Evolutionary conservation across 305 asterid genomes (phyloP), one percentile per base, ranked within the genome.

Genomic region (Solanum hybrid): DNA sequence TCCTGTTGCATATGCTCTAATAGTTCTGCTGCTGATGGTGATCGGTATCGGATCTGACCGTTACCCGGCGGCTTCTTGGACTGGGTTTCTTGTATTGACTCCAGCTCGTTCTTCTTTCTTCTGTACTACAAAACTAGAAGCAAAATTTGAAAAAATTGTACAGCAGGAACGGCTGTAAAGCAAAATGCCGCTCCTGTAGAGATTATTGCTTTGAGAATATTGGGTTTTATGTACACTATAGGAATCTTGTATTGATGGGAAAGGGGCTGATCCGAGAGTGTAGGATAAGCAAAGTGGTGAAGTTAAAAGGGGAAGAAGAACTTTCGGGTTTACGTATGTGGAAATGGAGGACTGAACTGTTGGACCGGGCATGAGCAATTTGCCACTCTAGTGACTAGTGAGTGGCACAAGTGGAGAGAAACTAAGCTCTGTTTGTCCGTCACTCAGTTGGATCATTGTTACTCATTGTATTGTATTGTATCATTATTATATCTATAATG

Each of bases 31-130:
- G 98, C 98, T 26, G 98, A 96, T 17, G 98, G 98, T 84, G 98
- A 96, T 91, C 98, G 97, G 86, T 93, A 94, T 68, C 97, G 97
- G 93, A 96, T 95, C 95, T 94, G 98, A 89, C 97, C 97, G 97
- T 93, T 95, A 89, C 96, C 97, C 89, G 94, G 94, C 12, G 95
- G 93, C 90, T 96, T 93, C 94, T 93, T 89, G 75, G 97, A 77
- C 94, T 93, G 98, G 33, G 95, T 90, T 70, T 95, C 98, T 92
- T 93, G 95, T 89, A 89, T 89, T 68, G 94, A 92, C 95, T 96
- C 98, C 98, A 96, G 98, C 93, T 94, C 96, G 77, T 24, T 70
- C 77, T 93, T 89, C 95, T 89, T 78, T 27, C 12, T 90, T 77
- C 7, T 88, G 15, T 73, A 29, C 38, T 61, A 61, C 12, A 61